These are phyloP conservation scores for Gnomoniopsis sp. DNA, from an alignment of 2,329 filamentous ascomycete genomes.

Conservation along the genomic window DNA sequence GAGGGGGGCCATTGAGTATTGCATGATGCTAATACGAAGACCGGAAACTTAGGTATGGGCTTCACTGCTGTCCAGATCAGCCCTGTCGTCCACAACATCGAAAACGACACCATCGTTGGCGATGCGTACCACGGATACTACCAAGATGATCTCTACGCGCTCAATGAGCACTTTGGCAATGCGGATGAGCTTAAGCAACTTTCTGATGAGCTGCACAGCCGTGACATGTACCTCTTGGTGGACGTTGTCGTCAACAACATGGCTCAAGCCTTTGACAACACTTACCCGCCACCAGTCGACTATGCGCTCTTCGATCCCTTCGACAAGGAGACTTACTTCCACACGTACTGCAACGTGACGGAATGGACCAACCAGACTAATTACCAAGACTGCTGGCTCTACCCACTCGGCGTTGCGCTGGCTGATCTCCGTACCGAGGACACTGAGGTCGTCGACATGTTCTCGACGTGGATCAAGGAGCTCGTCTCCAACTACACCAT, in stretches of 20 bases:
- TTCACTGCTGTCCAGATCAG: constrained; percentile 59
- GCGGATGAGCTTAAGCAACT: constrained; percentile 56
- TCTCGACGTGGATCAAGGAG: constrained; percentile 55
- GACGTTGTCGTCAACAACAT: constrained; percentile 54
- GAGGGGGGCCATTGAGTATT: not conserved
- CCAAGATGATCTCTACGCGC: constrained; percentile 44
- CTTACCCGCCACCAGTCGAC: constrained; percentile 39
- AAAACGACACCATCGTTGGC: constrained; percentile 27
- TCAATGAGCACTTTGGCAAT: constrained; percentile 59
- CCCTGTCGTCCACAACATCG: constrained; percentile 46
- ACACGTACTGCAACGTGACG: constrained; percentile 53
- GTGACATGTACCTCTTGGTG: constrained; percentile 43
- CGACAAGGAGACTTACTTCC: constrained; percentile 56
- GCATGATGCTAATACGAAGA: not conserved
- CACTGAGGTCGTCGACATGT: constrained; percentile 43
- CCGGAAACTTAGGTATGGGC: constrained; percentile 39
- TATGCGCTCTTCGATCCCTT: constrained; percentile 39
- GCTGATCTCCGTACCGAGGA: constrained; percentile 60
- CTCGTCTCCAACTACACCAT: constrained; percentile 60
- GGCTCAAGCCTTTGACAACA: constrained; percentile 37
- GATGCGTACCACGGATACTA: constrained; percentile 53
- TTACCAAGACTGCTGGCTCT: constrained; percentile 47
- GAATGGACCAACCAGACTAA: constrained; percentile 50
- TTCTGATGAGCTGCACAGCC: constrained; percentile 36
- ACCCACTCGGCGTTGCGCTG: constrained; percentile 51